Evolutionary conservation across 768 basidiomycete species (phyloP).

Genomic region (Paxillus ammoniavirescens): DNA sequence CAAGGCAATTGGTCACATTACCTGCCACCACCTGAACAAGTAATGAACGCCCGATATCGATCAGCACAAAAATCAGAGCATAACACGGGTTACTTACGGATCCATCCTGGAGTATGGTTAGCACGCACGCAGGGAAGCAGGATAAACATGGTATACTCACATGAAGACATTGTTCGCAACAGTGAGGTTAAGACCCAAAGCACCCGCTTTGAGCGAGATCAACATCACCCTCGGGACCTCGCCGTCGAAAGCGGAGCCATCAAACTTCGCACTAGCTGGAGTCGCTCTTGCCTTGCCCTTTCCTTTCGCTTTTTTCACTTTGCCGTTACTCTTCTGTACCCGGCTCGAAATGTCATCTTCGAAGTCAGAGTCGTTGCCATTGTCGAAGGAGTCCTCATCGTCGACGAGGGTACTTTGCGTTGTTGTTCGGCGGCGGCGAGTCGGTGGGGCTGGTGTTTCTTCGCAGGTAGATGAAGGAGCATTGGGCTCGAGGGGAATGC

Average conservation of each 20-base stretch:
- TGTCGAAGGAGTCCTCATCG: conserved; percentile 14
- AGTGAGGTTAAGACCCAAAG: conserved; percentile 83
- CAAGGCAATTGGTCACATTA: conserved; percentile 16
- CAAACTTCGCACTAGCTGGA: conserved; percentile 11
- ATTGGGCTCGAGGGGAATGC: conserved; percentile 54
- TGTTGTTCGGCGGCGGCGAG: conserved; percentile 5
- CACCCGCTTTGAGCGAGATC: conserved; percentile 84
- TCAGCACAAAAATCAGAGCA: conserved; percentile 10
- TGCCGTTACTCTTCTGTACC: conserved; percentile 29
- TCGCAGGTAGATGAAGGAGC: conserved; percentile 14
- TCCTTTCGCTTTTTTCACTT: conserved; percentile 41
- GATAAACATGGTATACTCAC: conserved; percentile 39
- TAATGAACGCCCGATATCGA: not conserved
- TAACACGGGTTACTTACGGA: conserved; percentile 52
- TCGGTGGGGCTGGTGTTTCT: conserved; percentile 12
- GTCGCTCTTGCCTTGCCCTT: conserved; percentile 34
- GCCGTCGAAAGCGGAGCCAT: conserved; percentile 23
- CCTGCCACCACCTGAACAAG: conserved; percentile 72
- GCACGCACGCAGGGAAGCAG: not conserved
- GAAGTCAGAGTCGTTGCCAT: conserved; percentile 36
- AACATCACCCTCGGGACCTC: conserved; percentile 78
- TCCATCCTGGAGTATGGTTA: conserved; percentile 59
- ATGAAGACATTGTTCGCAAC: conserved; percentile 86
- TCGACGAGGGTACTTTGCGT: conserved; percentile 3
- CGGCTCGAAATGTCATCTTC: conserved; percentile 29